Evolutionary conservation across 257 asterid species (phyloP), one percentile per base, ranked within the genome.

Genomic region (Solanum raphanifolium): DNA sequence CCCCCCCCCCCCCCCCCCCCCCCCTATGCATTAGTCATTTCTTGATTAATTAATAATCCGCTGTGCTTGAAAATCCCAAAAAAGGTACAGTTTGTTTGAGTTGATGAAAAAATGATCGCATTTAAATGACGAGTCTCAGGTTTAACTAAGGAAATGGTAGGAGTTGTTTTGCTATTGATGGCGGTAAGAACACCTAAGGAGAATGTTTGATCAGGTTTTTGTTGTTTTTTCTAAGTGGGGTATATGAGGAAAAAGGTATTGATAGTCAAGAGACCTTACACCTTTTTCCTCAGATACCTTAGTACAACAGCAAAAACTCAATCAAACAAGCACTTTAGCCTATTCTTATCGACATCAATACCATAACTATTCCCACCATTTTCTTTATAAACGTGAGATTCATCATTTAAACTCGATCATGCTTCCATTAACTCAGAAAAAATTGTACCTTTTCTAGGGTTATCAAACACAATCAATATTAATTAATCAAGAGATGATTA

Each of bases 181-280:
- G 92, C 3, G 66, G 90, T 84, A 93, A 92, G 88, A 90, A 91
- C 89, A 91, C 92, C 81, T 94, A 16, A 91, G 93, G 94, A 43
- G 88, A 46, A 83, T 92, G 93, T 95, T 94, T 89, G 94, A 94
- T 87, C 91, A 91, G 75, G 88, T 94, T 36, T 92, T 95, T 79
- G 88, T 55, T 58, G 84, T 76, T 65, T 94, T 92, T 89, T 43
- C 6, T 92, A 65, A 89, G 90, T 79, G 93, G 34, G 34, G 5
- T 32, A 32, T 32, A 32, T 32, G 34, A 32, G 34, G 34, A 32
- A 32, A 32, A 32, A 32, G 34, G 34, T 32, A 32, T 32, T 32
- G 3, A 52, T 52, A 18, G 9, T 52, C 23, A 15, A 52, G 20
- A 52, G 23, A 52, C 62, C 21, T 52, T 16, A 6, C 23, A 68